Evolutionary conservation across 768 basidiomycete species (phyloP).

Genomic region (Suillus americanus): DNA sequence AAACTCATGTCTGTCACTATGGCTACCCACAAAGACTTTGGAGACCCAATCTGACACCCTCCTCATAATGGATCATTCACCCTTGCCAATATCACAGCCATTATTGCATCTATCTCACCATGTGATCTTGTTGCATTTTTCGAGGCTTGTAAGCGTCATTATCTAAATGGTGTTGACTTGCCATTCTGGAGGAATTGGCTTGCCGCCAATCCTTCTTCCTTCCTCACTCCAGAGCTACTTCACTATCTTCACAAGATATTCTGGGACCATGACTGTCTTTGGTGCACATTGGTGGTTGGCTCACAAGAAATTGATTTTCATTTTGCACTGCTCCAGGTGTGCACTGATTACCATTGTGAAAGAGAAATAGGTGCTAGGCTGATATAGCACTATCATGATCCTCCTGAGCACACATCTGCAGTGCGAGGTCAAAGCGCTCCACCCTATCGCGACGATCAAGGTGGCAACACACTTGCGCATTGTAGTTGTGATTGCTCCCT

Average conservation of each 20-base stretch:
- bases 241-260: slow-evolving; percentile 41
- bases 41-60: slow-evolving; percentile 28
- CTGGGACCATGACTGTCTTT: slow-evolving; percentile 39
- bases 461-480: too few relatives aligned
- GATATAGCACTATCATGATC: too few relatives aligned
- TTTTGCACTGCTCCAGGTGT: slow-evolving; percentile 36
- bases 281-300: slow-evolving; percentile 35
- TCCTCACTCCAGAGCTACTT: slow-evolving; percentile 38
- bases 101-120: background rate
- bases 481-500: too few relatives aligned
- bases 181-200: slow-evolving; percentile 40
- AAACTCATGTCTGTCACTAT: slow-evolving; percentile 32
- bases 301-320: slow-evolving; percentile 35
- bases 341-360: slow-evolving; percentile 32
- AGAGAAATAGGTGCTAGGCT: too few relatives aligned
- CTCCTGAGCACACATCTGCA: too few relatives aligned
- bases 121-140: slow-evolving; percentile 9
- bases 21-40: slow-evolving; percentile 30
- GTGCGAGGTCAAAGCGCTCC: too few relatives aligned
- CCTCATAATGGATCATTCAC: slow-evolving; percentile 24
- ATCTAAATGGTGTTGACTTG: slow-evolving; percentile 13
- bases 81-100: slow-evolving; percentile 19
- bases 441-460: too few relatives aligned
- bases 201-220: slow-evolving; percentile 31
- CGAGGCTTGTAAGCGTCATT: background rate